These are phyloP conservation scores for Boletus subparvulus DNA, from an alignment of 768 basidiomycete species.

Conservation along the genomic window DNA sequence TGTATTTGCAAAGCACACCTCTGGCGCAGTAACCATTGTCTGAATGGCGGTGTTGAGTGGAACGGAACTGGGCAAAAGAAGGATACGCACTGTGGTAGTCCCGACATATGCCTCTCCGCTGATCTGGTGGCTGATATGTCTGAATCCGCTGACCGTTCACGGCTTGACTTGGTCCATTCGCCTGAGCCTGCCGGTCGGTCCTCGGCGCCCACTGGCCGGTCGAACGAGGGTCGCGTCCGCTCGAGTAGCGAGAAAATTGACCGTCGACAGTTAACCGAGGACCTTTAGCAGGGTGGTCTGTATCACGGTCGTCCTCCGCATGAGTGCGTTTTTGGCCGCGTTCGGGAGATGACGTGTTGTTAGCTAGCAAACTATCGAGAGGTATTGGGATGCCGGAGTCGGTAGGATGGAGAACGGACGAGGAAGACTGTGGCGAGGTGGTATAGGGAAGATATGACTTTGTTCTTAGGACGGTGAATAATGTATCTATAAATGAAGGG, in stretches of 20 bases:
- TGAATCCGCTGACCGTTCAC: constrained; percentile 50
- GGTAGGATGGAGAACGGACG: constrained; percentile 36
- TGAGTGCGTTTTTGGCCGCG: constrained; percentile 65
- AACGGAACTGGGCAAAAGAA: constrained; percentile 1
- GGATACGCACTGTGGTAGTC: constrained; percentile 85
- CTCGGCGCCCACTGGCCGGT: constrained; percentile 44
- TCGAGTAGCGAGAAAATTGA: constrained; percentile 63
- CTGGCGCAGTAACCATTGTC: constrained; percentile 91
- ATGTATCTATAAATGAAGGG: constrained; percentile 73
- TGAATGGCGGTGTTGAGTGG: constrained; percentile 33
- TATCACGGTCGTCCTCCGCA: constrained; percentile 61
- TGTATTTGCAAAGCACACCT: constrained; percentile 87
- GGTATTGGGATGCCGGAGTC: constrained; percentile 82
- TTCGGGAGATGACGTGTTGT: constrained; percentile 46
- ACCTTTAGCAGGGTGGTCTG: constrained; percentile 64
- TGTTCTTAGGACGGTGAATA: constrained; percentile 82
- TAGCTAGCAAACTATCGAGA: constrained; percentile 59
- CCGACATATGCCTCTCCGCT: constrained; percentile 76
- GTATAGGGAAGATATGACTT: constrained; percentile 83
- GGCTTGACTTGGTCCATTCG: constrained; percentile 27
- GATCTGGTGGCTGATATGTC: constrained; percentile 69
- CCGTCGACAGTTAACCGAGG: constrained; percentile 63
- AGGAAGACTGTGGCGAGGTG: constrained; percentile 38
- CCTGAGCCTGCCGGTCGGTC: constrained; percentile 29
- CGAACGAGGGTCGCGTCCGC: constrained; percentile 41